Evolutionary conservation across 1,139 yeast genomes (phyloP).

Genomic region (Blastobotrys arbuscula): DNA sequence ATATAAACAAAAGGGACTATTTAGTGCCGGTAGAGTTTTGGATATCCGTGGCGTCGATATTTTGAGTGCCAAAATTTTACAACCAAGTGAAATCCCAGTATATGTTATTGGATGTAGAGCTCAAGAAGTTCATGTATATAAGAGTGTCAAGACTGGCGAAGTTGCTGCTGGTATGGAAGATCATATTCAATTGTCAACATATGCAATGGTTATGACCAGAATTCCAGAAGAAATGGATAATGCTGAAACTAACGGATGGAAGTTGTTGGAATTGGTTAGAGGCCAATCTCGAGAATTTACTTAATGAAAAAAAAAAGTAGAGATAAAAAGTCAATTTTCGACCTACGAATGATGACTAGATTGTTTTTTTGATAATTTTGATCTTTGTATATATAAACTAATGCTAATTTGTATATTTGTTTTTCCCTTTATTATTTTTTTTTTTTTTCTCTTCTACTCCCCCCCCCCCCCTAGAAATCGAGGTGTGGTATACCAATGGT

Average conservation of each 20-base stretch:
- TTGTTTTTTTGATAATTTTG: background rate
- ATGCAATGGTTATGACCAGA: constrained; percentile 94
- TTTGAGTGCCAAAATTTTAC: constrained; percentile 79
- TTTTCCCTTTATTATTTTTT: background rate
- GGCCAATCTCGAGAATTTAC: constrained; percentile 91
- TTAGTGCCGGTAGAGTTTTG: constrained; percentile 84
- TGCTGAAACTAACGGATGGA: constrained; percentile 95
- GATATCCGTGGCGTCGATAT: constrained; percentile 96
- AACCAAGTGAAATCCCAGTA: constrained; percentile 91
- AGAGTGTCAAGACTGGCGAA: constrained; percentile 87
- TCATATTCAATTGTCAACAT: constrained; percentile 84
- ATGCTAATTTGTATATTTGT: background rate
- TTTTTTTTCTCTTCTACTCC: background rate
- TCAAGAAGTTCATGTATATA: constrained; percentile 88
- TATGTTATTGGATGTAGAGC: constrained; percentile 94
- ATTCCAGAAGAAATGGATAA: constrained; percentile 88
- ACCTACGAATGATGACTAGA: too few relatives aligned
- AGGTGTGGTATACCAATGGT: too few relatives aligned
- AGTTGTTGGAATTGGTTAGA: constrained; percentile 88
- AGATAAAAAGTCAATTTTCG: background rate
- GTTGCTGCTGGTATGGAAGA: constrained; percentile 96
- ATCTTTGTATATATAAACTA: background rate
- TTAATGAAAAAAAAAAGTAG: constrained; percentile 27
- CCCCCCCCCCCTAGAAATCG: too few relatives aligned
- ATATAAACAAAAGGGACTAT: constrained; percentile 83